Percentiles rank a stretch among this genome's conserved stretches.
These are phyloP conservation scores for Oenanthe sinensis DNA, from an alignment of 129 eudicot genomes.

Conservation along the genomic window DNA sequence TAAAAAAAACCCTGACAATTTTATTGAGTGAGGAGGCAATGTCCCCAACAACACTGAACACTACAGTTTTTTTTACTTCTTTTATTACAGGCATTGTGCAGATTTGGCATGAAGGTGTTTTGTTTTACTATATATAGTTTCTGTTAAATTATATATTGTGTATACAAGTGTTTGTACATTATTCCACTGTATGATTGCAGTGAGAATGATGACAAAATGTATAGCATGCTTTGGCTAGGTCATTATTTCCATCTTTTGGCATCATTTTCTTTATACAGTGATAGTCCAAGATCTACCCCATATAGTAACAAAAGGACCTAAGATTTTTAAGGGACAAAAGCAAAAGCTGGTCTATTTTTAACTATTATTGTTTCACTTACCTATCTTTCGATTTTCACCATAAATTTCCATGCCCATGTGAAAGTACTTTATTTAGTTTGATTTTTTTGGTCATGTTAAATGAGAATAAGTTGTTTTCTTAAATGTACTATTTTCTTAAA, in stretches of 20 bases:
- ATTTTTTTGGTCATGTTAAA: not conserved
- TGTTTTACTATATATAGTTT: not conserved
- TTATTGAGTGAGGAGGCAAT: not conserved
- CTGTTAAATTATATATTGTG: not conserved
- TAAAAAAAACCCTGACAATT: not conserved
- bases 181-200: slow-evolving; percentile 3
- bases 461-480: not conserved
- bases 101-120: not conserved
- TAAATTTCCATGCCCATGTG: not conserved
- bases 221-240: not conserved
- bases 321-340: not conserved
- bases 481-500: no score
- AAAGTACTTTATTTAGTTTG: not conserved
- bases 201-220: not conserved
- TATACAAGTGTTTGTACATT: not conserved
- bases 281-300: not conserved
- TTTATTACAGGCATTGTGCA: not conserved
- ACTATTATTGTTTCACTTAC: not conserved
- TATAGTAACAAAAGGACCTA: not conserved
- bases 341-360: not conserved
- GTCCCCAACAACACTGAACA: not conserved
- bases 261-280: not conserved
- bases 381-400: not conserved
- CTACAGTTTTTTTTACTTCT: not conserved
- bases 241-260: not conserved